These are phyloP conservation scores for Penicillium arizonense DNA, from an alignment of 495 filamentous ascomycete species.

Conservation along the genomic window DNA sequence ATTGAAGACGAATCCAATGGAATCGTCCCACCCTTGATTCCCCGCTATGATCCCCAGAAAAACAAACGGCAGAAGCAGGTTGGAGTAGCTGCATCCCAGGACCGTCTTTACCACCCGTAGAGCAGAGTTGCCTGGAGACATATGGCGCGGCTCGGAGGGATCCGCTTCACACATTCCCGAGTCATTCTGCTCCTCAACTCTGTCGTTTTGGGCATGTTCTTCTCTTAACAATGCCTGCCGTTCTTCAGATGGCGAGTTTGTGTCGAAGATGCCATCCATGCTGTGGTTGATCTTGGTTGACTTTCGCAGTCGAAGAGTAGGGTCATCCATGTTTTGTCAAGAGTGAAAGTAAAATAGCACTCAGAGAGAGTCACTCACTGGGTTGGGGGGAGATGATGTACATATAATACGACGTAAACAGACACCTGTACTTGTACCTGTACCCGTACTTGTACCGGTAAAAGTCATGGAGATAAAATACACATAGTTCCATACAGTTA, in stretches of 20 bases:
- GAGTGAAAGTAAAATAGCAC: background rate
- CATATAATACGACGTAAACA: background rate
- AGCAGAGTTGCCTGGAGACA: background rate
- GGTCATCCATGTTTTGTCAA: background rate
- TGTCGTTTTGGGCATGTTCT: background rate
- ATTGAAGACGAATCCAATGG: slow-evolving; percentile 22
- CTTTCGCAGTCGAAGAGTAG: slow-evolving; percentile 5
- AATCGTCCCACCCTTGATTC: slow-evolving; percentile 14
- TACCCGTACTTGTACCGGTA: background rate
- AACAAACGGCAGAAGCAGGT: slow-evolving; percentile 16
- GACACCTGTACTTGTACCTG: too few relatives aligned
- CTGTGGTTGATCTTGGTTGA: background rate
- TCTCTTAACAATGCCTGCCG: slow-evolving; percentile 1
- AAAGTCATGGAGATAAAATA: slow-evolving; percentile 1
- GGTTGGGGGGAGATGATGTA: background rate
- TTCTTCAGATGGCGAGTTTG: background rate
- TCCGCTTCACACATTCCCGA: background rate
- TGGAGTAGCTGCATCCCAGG: slow-evolving; percentile 12
- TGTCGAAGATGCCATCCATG: background rate
- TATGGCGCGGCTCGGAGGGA: background rate
- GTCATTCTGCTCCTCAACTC: background rate
- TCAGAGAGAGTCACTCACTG: background rate
- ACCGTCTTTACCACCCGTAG: background rate
- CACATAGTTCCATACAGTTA: background rate
- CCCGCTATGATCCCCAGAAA: slow-evolving; percentile 20